Evolutionary conservation across 495 filamentous ascomycete species (phyloP).

Genomic region (Chaetomium tenue): DNA sequence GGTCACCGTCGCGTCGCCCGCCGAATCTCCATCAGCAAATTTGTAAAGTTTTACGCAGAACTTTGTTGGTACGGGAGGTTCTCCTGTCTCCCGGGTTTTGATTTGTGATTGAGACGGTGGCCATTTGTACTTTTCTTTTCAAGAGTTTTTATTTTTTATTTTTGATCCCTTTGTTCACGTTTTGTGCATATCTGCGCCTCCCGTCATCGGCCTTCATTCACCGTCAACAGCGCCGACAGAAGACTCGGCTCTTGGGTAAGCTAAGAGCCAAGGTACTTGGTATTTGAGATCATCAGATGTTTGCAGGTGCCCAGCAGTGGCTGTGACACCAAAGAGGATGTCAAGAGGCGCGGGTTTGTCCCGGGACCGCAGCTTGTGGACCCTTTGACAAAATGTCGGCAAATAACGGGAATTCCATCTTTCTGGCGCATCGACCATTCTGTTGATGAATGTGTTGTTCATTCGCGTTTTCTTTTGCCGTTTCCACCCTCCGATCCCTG

Average conservation of each 20-base stretch:
- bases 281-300: too few relatives aligned
- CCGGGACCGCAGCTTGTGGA: slow-evolving; percentile 6
- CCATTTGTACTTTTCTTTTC: not conserved
- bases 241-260: too few relatives aligned
- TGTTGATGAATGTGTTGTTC: not conserved
- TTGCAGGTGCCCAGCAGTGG: too few relatives aligned
- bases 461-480: slow-evolving; percentile 1
- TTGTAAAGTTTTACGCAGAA: not conserved
- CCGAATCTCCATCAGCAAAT: not conserved
- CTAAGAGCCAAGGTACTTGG: too few relatives aligned
- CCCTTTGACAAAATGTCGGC: not conserved
- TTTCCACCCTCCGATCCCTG: slow-evolving; percentile 4
- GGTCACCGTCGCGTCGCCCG: slow-evolving; percentile 14
- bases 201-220: too few relatives aligned
- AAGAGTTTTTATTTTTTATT: not conserved
- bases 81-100: not conserved
- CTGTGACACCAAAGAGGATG: too few relatives aligned
- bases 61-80: too few relatives aligned
- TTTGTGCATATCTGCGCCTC: not conserved
- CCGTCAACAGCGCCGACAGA: too few relatives aligned
- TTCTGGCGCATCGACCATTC: not conserved
- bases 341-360: not conserved
- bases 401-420: not conserved
- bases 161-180: not conserved
- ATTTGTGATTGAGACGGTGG: not conserved